phyloP scores from a whole-genome alignment of 2,329 filamentous ascomycete species.

The Myriosclerotinia scirpicola region DNA sequence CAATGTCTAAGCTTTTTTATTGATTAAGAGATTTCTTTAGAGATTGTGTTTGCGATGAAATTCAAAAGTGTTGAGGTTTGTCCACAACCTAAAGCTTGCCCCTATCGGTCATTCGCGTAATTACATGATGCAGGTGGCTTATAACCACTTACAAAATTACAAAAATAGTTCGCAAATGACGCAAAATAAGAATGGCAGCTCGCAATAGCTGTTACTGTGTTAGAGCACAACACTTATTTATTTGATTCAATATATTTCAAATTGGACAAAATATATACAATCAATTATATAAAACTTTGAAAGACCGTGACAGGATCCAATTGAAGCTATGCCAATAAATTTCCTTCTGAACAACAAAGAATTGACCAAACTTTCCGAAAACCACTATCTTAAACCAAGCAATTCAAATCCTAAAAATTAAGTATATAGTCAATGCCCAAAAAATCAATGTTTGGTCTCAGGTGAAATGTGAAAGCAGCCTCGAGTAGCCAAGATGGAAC shows the following conservation, averaged over 20 bases:
- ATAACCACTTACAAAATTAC: neutral
- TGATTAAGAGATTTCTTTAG: neutral
- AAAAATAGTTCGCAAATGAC: neutral
- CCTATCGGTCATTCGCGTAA: neutral
- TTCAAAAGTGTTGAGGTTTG: neutral
- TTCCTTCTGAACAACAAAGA: rapidly evolving
- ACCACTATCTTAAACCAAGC: no score
- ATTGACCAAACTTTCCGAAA: no score
- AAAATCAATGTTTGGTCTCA: neutral
- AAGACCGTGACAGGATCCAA: neutral
- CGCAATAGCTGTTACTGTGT: neutral
- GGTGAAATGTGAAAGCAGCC: neutral
- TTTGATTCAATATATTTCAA: neutral
- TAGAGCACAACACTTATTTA: neutral
- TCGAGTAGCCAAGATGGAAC: neutral
- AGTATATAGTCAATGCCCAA: neutral
- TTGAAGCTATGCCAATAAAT: neutral
- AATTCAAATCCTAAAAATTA: neutral
- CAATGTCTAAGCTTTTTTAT: neutral
- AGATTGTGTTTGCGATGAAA: neutral
- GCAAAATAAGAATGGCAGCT: neutral
- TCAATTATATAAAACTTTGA: neutral
- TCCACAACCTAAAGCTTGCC: neutral
- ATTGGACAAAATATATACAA: neutral
- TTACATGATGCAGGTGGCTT: neutral